Conservation (phyloP, 2,329 filamentous ascomycete species). For the Fusarium pininemorale region DNA sequence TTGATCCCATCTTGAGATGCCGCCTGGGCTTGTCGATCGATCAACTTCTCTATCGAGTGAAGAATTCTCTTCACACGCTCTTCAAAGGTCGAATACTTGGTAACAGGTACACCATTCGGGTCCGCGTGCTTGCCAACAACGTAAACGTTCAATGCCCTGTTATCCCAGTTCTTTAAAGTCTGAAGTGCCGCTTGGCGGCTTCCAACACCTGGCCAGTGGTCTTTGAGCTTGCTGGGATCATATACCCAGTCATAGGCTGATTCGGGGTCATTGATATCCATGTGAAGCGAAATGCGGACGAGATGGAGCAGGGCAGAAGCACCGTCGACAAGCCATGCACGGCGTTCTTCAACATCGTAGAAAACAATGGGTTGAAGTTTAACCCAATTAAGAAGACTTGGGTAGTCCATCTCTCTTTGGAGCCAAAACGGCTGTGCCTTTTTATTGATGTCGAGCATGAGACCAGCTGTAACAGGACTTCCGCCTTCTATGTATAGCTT, state of each 20-base stretch:
- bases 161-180: slow-evolving; percentile 11
- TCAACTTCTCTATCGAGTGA: background rate
- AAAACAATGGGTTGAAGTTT: background rate
- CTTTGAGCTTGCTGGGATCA: background rate
- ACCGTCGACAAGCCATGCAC: slow-evolving; percentile 21
- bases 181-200: slow-evolving; percentile 2
- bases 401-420: slow-evolving; percentile 14
- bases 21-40: background rate
- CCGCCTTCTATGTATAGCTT: slow-evolving; percentile 19
- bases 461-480: background rate
- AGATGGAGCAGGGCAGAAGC: slow-evolving; percentile 25
- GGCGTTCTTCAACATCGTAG: background rate
- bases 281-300: slow-evolving; percentile 10
- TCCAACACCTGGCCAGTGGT: background rate
- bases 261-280: slow-evolving; percentile 1
- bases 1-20: slow-evolving; percentile 4
- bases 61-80: background rate
- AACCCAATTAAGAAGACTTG: slow-evolving; percentile 19
- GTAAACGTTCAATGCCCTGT: background rate
- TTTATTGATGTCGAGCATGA: slow-evolving; percentile 7
- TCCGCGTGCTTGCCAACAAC: background rate
- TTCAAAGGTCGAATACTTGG: background rate
- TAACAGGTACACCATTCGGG: background rate
- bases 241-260: slow-evolving; percentile 25
- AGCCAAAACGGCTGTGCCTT: slow-evolving; percentile 18